Percentiles rank a stretch among this genome's conserved stretches.
phyloP scores from a whole-genome alignment of 768 basidiomycete species.

The Gloeophyllum trabeum region DNA sequence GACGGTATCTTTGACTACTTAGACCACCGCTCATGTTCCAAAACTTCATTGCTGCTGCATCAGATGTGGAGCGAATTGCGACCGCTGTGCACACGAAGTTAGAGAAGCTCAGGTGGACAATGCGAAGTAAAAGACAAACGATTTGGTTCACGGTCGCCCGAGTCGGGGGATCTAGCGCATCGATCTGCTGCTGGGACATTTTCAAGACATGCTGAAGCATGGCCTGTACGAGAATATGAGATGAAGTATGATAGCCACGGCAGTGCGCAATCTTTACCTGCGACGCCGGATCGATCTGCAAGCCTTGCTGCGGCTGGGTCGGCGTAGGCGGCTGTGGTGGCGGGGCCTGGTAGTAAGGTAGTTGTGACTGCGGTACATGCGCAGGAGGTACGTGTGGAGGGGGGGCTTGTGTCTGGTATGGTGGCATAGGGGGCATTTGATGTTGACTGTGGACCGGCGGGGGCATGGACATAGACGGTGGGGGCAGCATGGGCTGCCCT shows the following conservation, averaged over 20 bases:
- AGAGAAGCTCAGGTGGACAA: too few relatives aligned
- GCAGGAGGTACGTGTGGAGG: neutral
- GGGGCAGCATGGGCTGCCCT: neutral
- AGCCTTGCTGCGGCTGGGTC: neutral
- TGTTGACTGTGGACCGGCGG: neutral
- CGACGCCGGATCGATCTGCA: neutral
- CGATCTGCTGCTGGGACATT: neutral
- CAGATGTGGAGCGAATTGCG: too few relatives aligned
- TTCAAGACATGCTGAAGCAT: neutral
- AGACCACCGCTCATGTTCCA: too few relatives aligned
- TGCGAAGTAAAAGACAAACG: neutral
- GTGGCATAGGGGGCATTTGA: neutral
- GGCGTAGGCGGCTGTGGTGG: neutral
- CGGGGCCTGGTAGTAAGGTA: neutral
- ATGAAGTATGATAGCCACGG: neutral
- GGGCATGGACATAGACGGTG: neutral
- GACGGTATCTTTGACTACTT: too few relatives aligned
- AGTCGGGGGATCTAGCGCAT: neutral
- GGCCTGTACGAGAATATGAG: neutral
- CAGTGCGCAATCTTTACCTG: neutral
- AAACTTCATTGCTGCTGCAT: too few relatives aligned
- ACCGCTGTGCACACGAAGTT: too few relatives aligned
- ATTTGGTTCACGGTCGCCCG: neutral
- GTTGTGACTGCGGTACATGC: neutral
- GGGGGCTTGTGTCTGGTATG: neutral